Percentiles rank a stretch among this genome's conserved stretches.
phyloP scores from a whole-genome alignment of 2,329 filamentous ascomycete species.

The Fusarium citri region DNA sequence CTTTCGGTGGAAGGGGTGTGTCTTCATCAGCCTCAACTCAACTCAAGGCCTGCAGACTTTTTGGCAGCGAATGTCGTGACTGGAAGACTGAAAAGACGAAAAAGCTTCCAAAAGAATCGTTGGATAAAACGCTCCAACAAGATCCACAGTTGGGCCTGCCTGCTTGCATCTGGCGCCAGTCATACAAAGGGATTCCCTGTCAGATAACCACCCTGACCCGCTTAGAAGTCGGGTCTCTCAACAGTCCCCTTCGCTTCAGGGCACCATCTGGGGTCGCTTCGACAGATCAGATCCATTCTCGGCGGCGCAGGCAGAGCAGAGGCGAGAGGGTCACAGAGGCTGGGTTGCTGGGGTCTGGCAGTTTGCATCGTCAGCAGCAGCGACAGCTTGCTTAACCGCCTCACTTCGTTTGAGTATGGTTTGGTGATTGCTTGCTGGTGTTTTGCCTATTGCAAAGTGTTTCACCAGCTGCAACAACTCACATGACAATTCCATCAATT shows the following conservation, averaged over 20 bases:
- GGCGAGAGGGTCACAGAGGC: slow-evolving; percentile 9
- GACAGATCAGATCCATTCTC: slow-evolving; percentile 49
- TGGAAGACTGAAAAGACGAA: slow-evolving; percentile 33
- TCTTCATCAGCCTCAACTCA: slow-evolving; percentile 23
- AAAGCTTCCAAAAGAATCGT: slow-evolving; percentile 38
- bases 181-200: slow-evolving; percentile 42
- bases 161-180: slow-evolving; percentile 48
- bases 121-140: slow-evolving; percentile 38
- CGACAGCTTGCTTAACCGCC: slow-evolving; percentile 39
- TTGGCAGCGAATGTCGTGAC: slow-evolving; percentile 29
- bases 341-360: slow-evolving; percentile 33
- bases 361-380: slow-evolving; percentile 28
- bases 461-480: slow-evolving; percentile 27
- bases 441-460: slow-evolving; percentile 20
- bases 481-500: slow-evolving; percentile 17
- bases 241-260: slow-evolving; percentile 32
- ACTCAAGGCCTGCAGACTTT: slow-evolving; percentile 22
- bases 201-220: slow-evolving; percentile 35
- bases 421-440: slow-evolving; percentile 17
- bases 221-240: slow-evolving; percentile 28
- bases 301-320: slow-evolving; percentile 35
- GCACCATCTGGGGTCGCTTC: slow-evolving; percentile 45
- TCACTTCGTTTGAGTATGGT: slow-evolving; percentile 34
- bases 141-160: slow-evolving; percentile 54
- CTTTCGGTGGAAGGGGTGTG: slow-evolving; percentile 20